Conservation (phyloP, 2,329 filamentous ascomycete species). For the Sclerotinia spermophila region DNA sequence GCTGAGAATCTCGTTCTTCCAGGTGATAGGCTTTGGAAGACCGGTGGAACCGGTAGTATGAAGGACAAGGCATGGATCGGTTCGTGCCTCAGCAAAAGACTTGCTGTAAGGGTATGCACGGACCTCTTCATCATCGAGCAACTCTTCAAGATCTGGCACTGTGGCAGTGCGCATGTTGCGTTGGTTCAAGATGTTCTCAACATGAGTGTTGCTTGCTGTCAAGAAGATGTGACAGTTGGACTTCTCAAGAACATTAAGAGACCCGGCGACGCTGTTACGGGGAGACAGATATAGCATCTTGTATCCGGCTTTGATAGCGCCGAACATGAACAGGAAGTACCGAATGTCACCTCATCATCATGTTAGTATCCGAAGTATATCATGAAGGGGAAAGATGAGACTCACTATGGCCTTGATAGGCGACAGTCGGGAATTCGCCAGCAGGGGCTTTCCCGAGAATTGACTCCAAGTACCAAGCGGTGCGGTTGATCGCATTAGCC, state of each 20-base stretch:
- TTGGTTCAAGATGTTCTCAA: slow-evolving; percentile 22
- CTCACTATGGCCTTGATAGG: slow-evolving; percentile 20
- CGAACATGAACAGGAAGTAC: slow-evolving; percentile 27
- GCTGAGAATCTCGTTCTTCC: slow-evolving; percentile 24
- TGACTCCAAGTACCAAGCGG: slow-evolving; percentile 25
- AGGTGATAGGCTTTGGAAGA: slow-evolving; percentile 42
- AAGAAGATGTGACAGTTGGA: slow-evolving; percentile 33
- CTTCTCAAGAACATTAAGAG: slow-evolving; percentile 37
- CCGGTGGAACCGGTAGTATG: slow-evolving; percentile 46
- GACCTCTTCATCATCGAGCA: slow-evolving; percentile 30
- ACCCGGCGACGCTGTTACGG: slow-evolving; percentile 38
- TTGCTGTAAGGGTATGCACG: slow-evolving; percentile 36
- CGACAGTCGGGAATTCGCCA: slow-evolving; percentile 19
- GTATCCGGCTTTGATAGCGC: slow-evolving; percentile 38
- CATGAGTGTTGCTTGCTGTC: slow-evolving; percentile 19
- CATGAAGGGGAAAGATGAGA: background rate
- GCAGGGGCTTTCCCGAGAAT: slow-evolving; percentile 19
- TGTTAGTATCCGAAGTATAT: background rate
- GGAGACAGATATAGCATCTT: slow-evolving; percentile 40
- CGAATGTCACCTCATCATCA: slow-evolving; percentile 25
- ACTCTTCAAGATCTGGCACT: slow-evolving; percentile 34
- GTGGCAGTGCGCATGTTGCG: slow-evolving; percentile 18
- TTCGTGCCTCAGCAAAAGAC: slow-evolving; percentile 36
- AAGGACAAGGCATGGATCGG: slow-evolving; percentile 41
- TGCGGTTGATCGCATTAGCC: slow-evolving; percentile 28